Evolutionary conservation across 2,329 filamentous ascomycete genomes (phyloP).

Genomic region (Ascosphaera aggregata): DNA sequence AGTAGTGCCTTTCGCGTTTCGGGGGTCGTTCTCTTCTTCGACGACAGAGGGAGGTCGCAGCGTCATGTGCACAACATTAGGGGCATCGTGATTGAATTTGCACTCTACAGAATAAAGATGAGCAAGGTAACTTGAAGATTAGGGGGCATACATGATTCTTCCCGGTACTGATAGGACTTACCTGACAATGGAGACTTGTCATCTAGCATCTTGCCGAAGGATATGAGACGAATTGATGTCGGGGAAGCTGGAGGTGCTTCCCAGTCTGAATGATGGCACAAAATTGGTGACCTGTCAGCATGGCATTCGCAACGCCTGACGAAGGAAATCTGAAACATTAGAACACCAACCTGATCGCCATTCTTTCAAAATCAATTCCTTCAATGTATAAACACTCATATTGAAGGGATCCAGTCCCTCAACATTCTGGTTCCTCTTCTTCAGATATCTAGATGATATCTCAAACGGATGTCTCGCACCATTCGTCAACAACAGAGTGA

Average conservation of each 20-base stretch:
- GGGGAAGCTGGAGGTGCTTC: slow-evolving; percentile 67
- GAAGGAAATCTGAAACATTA: slow-evolving; percentile 7
- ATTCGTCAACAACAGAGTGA: slow-evolving; percentile 61
- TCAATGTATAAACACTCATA: slow-evolving; percentile 82
- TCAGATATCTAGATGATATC: slow-evolving; percentile 68
- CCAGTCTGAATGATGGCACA: slow-evolving; percentile 36
- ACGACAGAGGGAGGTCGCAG: slow-evolving; percentile 65
- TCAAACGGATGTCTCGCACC: slow-evolving; percentile 75
- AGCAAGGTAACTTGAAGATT: too few relatives aligned
- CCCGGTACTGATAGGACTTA: slow-evolving; percentile 32
- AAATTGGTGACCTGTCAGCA: too few relatives aligned
- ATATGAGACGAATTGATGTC: slow-evolving; percentile 73
- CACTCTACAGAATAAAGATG: slow-evolving; percentile 40
- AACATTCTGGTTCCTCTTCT: slow-evolving; percentile 54
- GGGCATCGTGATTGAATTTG: slow-evolving; percentile 46
- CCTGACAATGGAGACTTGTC: slow-evolving; percentile 71
- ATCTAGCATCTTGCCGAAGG: slow-evolving; percentile 74
- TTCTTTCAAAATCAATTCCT: slow-evolving; percentile 79
- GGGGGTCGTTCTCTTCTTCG: slow-evolving; percentile 58
- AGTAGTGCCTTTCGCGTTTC: slow-evolving; percentile 33
- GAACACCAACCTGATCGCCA: slow-evolving; percentile 74
- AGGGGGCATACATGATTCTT: too few relatives aligned
- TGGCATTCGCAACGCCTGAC: not conserved
- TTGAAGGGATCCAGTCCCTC: slow-evolving; percentile 62
- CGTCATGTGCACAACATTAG: slow-evolving; percentile 89